Evolutionary conservation across 169 alveolate species (phyloP).

Genomic region (Cryptosporidium tyzzeri): DNA sequence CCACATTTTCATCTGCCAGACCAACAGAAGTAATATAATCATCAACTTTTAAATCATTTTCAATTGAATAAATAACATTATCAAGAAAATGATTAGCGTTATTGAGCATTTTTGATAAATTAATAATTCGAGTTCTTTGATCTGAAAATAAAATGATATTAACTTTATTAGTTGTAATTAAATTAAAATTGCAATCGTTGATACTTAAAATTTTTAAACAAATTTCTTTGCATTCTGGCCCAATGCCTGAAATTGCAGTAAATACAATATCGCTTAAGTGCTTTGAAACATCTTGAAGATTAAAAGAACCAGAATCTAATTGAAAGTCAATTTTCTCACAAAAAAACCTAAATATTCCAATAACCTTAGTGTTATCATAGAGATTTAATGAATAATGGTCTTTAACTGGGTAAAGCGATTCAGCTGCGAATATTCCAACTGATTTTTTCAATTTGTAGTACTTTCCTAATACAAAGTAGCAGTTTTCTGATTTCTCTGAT

Average conservation of each 20-base stretch:
- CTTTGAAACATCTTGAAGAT: conserved; percentile 11
- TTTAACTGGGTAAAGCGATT: background rate
- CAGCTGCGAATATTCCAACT: conserved; percentile 43
- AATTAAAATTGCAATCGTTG: background rate
- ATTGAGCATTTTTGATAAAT: conserved; percentile 46
- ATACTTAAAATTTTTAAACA: conserved; percentile 14
- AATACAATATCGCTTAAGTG: conserved; percentile 6
- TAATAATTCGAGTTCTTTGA: conserved; percentile 1
- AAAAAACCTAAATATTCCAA: conserved; percentile 19
- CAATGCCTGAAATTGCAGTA: conserved; percentile 4
- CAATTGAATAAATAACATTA: conserved; percentile 37
- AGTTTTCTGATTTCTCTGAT: background rate
- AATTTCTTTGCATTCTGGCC: background rate
- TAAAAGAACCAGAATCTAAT: background rate
- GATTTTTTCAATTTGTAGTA: background rate
- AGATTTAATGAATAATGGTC: background rate
- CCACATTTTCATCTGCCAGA: background rate
- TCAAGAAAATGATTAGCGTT: conserved; percentile 28
- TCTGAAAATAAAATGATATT: conserved; percentile 30
- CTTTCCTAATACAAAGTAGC: conserved; percentile 31
- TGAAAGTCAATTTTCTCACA: background rate
- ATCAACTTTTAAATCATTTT: background rate
- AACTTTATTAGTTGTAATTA: background rate
- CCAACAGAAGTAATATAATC: background rate
- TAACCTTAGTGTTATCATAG: conserved; percentile 6